Evolutionary conservation across 768 basidiomycete species (phyloP), one percentile per base, ranked within the genome.

Genomic region (Paxillus involutus): DNA sequence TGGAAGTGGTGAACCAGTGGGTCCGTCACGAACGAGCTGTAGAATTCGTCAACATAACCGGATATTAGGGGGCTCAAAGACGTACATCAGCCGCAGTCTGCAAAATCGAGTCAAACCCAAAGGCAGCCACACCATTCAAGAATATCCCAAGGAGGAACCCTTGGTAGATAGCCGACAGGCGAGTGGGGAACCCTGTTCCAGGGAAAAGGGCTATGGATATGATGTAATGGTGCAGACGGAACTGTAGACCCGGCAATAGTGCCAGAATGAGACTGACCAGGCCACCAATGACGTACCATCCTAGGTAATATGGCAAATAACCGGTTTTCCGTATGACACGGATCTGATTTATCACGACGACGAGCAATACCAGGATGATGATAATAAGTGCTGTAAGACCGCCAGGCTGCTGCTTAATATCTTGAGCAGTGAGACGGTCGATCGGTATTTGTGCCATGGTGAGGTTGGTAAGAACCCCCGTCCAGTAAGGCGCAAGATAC

Each of bases 241-340:
- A 73, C 47, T 81, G 70, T 44, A 93, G 66, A 6, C 81, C 84
- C 10, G 91, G 91, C 16, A 94, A 73, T 47, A 82, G 73, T 3
- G 85, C 80, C 43, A 94, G 66, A 5, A 92, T 81, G 12, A 91
- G 63, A 21, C 79, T 64, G n/a, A 86, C 76, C 14, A 89, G 68
- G 1, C 84, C 90, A 13, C 88, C 89, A 30, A 77, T 63, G 36
- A 81, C 71, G 64, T 89, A 89, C 88, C 91, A 92, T 6, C 77
- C 77, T 32, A 86, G 64, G 65, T 94, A 94, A 63, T 83, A 80
- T 5, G 85, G 84, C 12, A 94, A 71, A 85, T 88, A 91, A 1
- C 92, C 91, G 0, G 89, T 92, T 69, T 89, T 88, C 47, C 91
- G 81, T 53, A 93, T 86, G 50, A 92, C 82, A n/a, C 89, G 79